Percentiles rank a stretch among this genome's conserved stretches.
Conservation (phyloP, 257 asterid species). For the Solanum arcanum region DNA sequence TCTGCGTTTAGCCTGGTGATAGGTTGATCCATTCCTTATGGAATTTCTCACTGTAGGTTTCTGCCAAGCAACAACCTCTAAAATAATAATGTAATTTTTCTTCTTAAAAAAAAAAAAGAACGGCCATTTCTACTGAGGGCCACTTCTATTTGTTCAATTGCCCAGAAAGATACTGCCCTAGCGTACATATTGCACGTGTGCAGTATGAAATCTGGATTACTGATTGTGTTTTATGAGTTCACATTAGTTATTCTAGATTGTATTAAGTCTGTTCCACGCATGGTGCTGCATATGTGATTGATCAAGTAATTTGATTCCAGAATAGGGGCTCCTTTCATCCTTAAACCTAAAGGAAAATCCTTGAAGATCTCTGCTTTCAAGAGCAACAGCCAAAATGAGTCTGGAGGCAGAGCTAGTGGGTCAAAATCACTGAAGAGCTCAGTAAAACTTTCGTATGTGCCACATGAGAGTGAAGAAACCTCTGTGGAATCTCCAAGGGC, state of each 20-base stretch:
- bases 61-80: not conserved
- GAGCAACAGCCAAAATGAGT: slow-evolving; percentile 50
- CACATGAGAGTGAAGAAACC: slow-evolving; percentile 56
- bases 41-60: not conserved
- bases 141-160: not conserved
- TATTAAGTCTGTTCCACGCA: not conserved
- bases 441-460: slow-evolving; percentile 52
- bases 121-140: not conserved
- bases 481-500: slow-evolving; percentile 44
- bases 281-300: slow-evolving; percentile 1
- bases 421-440: slow-evolving; percentile 49
- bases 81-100: not conserved
- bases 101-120: not conserved
- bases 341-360: slow-evolving; percentile 42
- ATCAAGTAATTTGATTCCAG: slow-evolving; percentile 33
- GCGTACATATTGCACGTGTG: not conserved
- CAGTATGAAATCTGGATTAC: not conserved
- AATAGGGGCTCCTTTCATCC: slow-evolving; percentile 32
- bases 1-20: not conserved
- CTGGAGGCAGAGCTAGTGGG: slow-evolving; percentile 47
- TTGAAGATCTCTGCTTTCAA: slow-evolving; percentile 71
- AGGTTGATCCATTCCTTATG: not conserved
- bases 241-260: not conserved
- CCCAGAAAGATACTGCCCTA: not conserved
- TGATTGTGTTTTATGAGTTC: not conserved